Evolutionary conservation across 352 stramenopile genomes (phyloP).

Genomic region (Phytophthora sp.): DNA sequence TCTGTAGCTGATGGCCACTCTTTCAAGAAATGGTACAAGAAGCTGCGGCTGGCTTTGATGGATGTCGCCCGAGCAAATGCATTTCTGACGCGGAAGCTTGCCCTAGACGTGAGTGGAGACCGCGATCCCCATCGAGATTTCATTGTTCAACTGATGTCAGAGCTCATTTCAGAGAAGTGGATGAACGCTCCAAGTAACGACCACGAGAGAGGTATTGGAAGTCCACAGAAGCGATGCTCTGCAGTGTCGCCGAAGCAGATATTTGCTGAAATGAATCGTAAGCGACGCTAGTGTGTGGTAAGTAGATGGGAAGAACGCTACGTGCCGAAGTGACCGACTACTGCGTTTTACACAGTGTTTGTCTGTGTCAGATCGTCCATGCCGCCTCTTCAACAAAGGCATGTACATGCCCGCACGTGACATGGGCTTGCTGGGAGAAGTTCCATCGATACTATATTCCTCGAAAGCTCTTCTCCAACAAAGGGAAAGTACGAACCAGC

Average conservation of each 20-base stretch:
- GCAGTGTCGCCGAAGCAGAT: background rate
- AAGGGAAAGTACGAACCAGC: background rate
- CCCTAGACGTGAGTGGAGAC: background rate
- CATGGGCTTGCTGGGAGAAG: background rate
- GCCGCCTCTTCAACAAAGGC: too few species aligned
- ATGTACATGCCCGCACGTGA: background rate
- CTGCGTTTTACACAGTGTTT: background rate
- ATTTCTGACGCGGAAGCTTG: background rate
- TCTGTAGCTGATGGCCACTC: conserved; percentile 1
- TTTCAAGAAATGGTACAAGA: conserved; percentile 8
- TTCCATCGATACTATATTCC: background rate
- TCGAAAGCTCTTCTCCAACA: background rate
- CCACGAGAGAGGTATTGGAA: background rate
- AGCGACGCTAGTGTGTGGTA: background rate
- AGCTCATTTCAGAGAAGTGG: background rate
- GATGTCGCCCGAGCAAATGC: background rate
- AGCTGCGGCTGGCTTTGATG: conserved; percentile 3
- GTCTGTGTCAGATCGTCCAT: background rate
- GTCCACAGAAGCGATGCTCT: conserved; percentile 1
- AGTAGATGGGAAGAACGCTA: background rate
- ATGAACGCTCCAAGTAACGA: background rate
- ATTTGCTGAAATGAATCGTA: background rate
- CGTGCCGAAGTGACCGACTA: background rate
- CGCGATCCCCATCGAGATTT: background rate
- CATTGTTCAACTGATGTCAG: background rate